phyloP scores from a whole-genome alignment of 2,329 filamentous ascomycete genomes.

The Fusarium irregulare region DNA sequence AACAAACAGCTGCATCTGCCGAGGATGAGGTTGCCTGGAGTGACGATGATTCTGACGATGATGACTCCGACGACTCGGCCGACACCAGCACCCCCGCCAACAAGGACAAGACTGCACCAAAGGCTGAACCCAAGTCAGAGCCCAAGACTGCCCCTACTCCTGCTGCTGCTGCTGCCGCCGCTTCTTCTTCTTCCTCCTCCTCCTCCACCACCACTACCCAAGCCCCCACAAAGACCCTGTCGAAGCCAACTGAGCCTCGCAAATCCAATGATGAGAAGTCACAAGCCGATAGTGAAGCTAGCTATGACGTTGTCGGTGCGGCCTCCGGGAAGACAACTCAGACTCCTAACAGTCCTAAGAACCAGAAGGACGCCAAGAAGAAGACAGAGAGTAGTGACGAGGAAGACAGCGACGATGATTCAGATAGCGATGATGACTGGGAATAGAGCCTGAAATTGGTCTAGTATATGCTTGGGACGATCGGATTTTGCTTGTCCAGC shows the following conservation, averaged over 20 bases:
- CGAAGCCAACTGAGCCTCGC: slow-evolving; percentile 74
- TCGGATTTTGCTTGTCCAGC: slow-evolving; percentile 41
- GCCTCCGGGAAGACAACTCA: slow-evolving; percentile 81
- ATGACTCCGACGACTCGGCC: slow-evolving; percentile 41
- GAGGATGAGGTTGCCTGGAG: slow-evolving; percentile 79
- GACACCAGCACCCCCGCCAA: slow-evolving; percentile 34
- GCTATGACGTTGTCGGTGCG: slow-evolving; percentile 91
- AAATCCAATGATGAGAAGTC: slow-evolving; percentile 90
- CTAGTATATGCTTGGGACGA: slow-evolving; percentile 24
- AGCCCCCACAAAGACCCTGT: slow-evolving; percentile 57
- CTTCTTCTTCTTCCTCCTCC: slow-evolving; percentile 59
- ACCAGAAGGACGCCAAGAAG: slow-evolving; percentile 61
- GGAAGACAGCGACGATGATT: slow-evolving; percentile 24
- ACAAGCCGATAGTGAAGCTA: slow-evolving; percentile 91
- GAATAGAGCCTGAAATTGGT: slow-evolving; percentile 62
- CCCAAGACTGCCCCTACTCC: slow-evolving; percentile 10
- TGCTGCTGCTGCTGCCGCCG: slow-evolving; percentile 59
- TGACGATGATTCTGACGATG: slow-evolving; percentile 68
- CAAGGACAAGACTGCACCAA: slow-evolving; percentile 48
- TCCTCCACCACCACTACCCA: slow-evolving; percentile 71
- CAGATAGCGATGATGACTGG: slow-evolving; percentile 74
- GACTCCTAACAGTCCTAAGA: slow-evolving; percentile 75
- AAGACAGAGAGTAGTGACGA: slow-evolving; percentile 21
- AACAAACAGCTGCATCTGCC: slow-evolving; percentile 68
- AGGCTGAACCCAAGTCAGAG: slow-evolving; percentile 48